Evolutionary conservation across 2,329 filamentous ascomycete species (phyloP).

Genomic region (Thielaviopsis populi): DNA sequence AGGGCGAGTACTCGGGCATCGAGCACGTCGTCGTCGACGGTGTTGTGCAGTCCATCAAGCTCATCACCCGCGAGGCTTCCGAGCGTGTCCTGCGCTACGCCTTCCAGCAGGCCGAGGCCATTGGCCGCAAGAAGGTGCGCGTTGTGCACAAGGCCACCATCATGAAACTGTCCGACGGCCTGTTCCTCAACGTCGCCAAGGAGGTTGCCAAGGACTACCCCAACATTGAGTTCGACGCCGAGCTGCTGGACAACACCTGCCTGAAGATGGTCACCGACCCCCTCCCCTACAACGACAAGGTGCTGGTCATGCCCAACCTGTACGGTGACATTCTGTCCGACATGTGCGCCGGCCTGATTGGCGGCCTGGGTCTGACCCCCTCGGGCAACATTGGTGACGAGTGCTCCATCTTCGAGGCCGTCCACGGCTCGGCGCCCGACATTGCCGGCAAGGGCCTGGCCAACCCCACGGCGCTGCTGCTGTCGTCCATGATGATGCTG

Average conservation of each 20-base stretch:
- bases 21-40: slow-evolving; percentile 97
- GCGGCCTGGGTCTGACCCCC: slow-evolving; percentile 89
- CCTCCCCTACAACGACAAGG: slow-evolving; percentile 95
- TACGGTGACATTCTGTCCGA: slow-evolving; percentile 99
- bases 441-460: slow-evolving; percentile 92
- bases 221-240: slow-evolving; percentile 86
- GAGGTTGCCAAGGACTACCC: slow-evolving; percentile 92
- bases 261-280: slow-evolving; percentile 98
- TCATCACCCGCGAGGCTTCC: slow-evolving; percentile 87
- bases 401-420: slow-evolving; percentile 99
- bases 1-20: slow-evolving; percentile 98
- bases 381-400: slow-evolving; percentile 98
- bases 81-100: slow-evolving; percentile 94
- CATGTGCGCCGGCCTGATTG: slow-evolving; percentile 97
- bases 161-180: slow-evolving; percentile 99
- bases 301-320: slow-evolving; percentile 94
- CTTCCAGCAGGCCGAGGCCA: slow-evolving; percentile 91
- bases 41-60: slow-evolving; percentile 98
- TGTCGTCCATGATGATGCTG: slow-evolving; percentile 98
- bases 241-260: slow-evolving; percentile 98
- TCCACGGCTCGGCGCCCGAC: slow-evolving; percentile 92
- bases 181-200: slow-evolving; percentile 79
- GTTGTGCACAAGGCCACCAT: slow-evolving; percentile 99
- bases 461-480: slow-evolving; percentile 90
- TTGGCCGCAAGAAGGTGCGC: slow-evolving; percentile 89